These are phyloP conservation scores for Pseudomassariella vexata DNA, from an alignment of 2,329 filamentous ascomycete species.

Conservation along the genomic window DNA sequence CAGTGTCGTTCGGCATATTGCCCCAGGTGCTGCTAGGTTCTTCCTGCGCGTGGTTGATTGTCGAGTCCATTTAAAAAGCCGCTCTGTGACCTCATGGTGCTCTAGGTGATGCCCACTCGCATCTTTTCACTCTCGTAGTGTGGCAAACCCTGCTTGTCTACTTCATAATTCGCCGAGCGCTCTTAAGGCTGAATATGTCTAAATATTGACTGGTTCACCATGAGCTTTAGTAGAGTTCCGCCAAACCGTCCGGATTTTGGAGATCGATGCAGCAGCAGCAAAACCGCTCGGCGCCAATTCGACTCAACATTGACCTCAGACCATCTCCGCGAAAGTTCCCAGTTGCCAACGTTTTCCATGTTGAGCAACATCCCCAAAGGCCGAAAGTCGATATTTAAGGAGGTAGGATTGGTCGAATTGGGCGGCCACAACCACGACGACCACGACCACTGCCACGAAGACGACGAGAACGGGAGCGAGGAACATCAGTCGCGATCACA, in stretches of 20 bases:
- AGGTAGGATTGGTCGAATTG: conserved; percentile 40
- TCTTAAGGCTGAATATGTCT: conserved; percentile 3
- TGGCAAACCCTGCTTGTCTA: conserved; percentile 4
- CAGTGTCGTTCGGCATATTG: conserved; percentile 3
- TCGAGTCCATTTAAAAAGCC: conserved; percentile 4
- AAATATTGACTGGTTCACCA: conserved; percentile 3
- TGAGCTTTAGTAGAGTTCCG: conserved; percentile 16
- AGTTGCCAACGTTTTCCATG: conserved; percentile 33
- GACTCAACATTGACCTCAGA: conserved; percentile 45
- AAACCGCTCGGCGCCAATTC: conserved; percentile 36
- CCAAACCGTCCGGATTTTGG: conserved; percentile 13
- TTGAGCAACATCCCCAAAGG: conserved; percentile 41
- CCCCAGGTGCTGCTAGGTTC: background rate
- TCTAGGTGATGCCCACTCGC: conserved; percentile 3
- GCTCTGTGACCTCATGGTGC: conserved; percentile 5
- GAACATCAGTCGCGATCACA: conserved; percentile 7
- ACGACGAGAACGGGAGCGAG: background rate
- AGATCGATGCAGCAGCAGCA: conserved; percentile 4
- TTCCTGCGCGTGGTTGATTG: too few species aligned
- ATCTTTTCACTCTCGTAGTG: conserved; percentile 4
- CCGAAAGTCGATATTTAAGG: conserved; percentile 46
- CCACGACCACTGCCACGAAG: conserved; percentile 12
- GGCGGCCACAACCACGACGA: conserved; percentile 23
- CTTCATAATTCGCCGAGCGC: background rate
- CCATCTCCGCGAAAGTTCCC: conserved; percentile 43